A percentile compares a stretch with the other conserved stretches of the same genome.
Evolutionary conservation across 1,139 yeast genomes (phyloP).

Genomic region (Suhomyces taliae): DNA sequence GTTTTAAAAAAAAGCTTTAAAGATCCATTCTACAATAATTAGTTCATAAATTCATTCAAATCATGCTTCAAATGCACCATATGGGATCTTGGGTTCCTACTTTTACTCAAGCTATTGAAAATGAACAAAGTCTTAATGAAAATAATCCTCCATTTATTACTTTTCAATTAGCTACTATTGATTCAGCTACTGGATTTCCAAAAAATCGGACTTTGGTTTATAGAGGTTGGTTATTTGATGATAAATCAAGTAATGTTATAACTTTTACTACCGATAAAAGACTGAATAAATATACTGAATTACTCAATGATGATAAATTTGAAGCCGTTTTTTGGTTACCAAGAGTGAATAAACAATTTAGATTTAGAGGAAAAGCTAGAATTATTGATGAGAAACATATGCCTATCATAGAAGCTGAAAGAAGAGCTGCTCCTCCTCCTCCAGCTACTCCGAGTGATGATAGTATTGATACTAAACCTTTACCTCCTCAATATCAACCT

Average conservation of each 20-base stretch:
- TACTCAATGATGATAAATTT: constrained; percentile 50
- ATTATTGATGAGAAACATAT: constrained; percentile 36
- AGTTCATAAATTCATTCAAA: no score
- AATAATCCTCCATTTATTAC: constrained; percentile 48
- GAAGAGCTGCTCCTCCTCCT: constrained; percentile 5
- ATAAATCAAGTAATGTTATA: constrained; percentile 64
- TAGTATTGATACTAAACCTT: constrained; percentile 8
- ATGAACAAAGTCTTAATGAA: constrained; percentile 37
- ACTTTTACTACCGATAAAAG: constrained; percentile 74
- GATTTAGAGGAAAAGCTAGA: constrained; percentile 68
- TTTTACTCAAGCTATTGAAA: constrained; percentile 50
- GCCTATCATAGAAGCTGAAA: constrained; percentile 37
- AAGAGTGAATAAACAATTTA: constrained; percentile 60
- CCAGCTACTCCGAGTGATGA: not conserved
- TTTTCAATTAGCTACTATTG: constrained; percentile 72
- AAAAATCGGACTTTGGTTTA: constrained; percentile 67
- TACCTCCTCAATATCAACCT: constrained; percentile 13
- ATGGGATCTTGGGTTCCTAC: constrained; percentile 76
- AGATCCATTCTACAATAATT: no score
- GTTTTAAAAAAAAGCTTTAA: not conserved
- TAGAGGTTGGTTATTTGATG: constrained; percentile 75
- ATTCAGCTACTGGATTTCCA: constrained; percentile 51
- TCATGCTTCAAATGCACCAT: constrained; percentile 35
- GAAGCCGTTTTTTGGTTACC: constrained; percentile 80
- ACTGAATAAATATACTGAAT: constrained; percentile 60